Base-by-base conservation (phyloP, 495 filamentous ascomycete genomes). In the Arthonia radiata region DNA sequence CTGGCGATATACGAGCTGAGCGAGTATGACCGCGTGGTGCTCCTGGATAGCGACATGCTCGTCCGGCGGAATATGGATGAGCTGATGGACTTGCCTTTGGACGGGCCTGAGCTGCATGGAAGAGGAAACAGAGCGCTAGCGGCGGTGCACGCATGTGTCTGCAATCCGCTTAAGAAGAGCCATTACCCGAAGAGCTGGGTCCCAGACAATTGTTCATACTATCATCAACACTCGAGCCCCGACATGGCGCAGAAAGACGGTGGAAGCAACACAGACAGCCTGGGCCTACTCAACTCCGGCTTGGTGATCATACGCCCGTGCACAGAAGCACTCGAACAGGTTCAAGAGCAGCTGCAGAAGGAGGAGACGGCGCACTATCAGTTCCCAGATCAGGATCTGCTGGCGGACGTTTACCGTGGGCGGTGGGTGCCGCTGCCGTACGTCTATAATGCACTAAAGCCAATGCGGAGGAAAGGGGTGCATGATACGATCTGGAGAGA, bases 41-140 rank as follows among this genome's bases (percentile, higher is more conserved):
- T 71, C 42, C 57, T 89, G n/a, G 78, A 89, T 46, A 67, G 67
- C 37, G 78, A 89, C 46, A 89, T 83, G 78, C 38, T 83, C 13
- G 61, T 76, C 3, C 48, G 64, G 27, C 48, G 53, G 31, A 80
- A 80, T 41, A 83, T 89, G 71, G 78, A 89, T 40, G 77, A 81
- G 46, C 47, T 89, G 27, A 82, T 83, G 73, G 66, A 74, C 4
- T 15, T 86, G 4, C 43, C 56, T 35, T 56, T 86, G 10, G 73
- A 81, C 41, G 37, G 46, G 22, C 51, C 61, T 1, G 48, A 45
- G 2, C 21, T 52, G 38, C 48, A 12, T 2, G 66, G 63, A 8
- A 57, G 49, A 18, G 67, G 61, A 5, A 28, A 54, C 23, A 50
- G 56, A 15, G 66, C 80, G 5, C 78, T 82, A 43, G 75, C 70